A percentile compares a stretch with the other conserved stretches of the same genome.
Conservation (phyloP, 257 asterid species). For the Osmanthus fragrans region DNA sequence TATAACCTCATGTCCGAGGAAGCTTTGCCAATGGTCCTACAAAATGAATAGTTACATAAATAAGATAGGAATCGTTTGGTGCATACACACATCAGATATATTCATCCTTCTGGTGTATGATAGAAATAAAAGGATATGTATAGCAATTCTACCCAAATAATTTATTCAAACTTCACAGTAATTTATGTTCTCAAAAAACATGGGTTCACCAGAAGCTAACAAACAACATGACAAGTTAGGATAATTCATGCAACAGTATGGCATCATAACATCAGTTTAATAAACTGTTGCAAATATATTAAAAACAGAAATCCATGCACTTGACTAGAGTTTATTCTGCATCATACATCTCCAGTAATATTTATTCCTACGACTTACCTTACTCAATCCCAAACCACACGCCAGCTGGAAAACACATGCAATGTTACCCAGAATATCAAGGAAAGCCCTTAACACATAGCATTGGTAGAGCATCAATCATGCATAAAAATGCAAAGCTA, state of each 20-base stretch:
- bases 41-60: conserved; percentile 20
- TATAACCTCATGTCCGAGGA: conserved; percentile 87
- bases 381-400: background rate
- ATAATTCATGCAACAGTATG: background rate
- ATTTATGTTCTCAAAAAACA: background rate
- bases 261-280: background rate
- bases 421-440: background rate
- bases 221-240: background rate
- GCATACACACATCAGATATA: background rate
- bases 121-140: background rate
- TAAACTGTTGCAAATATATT: background rate
- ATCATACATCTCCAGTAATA: background rate
- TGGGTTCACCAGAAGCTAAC: background rate
- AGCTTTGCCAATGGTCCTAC: conserved; percentile 83
- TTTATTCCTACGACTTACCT: background rate
- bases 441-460: background rate
- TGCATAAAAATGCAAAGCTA: background rate
- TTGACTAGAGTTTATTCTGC: background rate
- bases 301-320: background rate
- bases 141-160: background rate
- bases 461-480: background rate
- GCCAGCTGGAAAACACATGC: background rate
- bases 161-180: background rate
- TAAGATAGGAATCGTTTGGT: background rate
- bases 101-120: background rate